Conservation (phyloP, 169 alveolate species). For the Plasmodium vinckei region DNA sequence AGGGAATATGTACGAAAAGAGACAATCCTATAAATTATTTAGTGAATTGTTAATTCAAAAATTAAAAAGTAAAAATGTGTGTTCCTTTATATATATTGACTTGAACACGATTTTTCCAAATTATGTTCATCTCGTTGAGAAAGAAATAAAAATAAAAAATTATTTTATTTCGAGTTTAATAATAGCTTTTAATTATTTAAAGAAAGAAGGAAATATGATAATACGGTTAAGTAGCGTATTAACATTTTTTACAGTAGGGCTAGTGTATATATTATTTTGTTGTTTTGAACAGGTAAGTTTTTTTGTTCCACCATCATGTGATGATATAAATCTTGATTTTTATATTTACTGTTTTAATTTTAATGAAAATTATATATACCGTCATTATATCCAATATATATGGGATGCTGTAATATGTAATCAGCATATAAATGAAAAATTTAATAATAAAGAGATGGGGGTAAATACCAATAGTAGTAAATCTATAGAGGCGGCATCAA, state of each 20-base stretch:
- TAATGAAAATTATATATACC: conserved; percentile 58
- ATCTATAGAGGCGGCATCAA: background rate
- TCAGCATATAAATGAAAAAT: conserved; percentile 41
- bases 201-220: conserved; percentile 53
- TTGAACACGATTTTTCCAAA: conserved; percentile 36
- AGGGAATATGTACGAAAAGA: conserved; percentile 20
- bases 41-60: conserved; percentile 45
- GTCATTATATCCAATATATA: conserved; percentile 65
- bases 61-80: conserved; percentile 21
- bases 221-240: conserved; percentile 57
- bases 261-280: conserved; percentile 56
- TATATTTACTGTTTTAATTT: conserved; percentile 46
- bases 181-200: conserved; percentile 57
- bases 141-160: conserved; percentile 59
- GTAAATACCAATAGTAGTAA: background rate
- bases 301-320: conserved; percentile 75
- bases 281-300: conserved; percentile 46
- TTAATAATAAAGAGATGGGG: background rate
- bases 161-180: conserved; percentile 56
- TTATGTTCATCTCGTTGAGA: conserved; percentile 57
- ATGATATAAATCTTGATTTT: conserved; percentile 48
- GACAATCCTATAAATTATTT: conserved; percentile 27
- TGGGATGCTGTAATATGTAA: conserved; percentile 75
- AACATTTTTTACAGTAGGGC: conserved; percentile 73
- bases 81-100: conserved; percentile 46